Percentiles rank a stretch among this genome's conserved stretches.
phyloP scores from a whole-genome alignment of 2,329 filamentous ascomycete genomes.

The Penicillium oxalicum region DNA sequence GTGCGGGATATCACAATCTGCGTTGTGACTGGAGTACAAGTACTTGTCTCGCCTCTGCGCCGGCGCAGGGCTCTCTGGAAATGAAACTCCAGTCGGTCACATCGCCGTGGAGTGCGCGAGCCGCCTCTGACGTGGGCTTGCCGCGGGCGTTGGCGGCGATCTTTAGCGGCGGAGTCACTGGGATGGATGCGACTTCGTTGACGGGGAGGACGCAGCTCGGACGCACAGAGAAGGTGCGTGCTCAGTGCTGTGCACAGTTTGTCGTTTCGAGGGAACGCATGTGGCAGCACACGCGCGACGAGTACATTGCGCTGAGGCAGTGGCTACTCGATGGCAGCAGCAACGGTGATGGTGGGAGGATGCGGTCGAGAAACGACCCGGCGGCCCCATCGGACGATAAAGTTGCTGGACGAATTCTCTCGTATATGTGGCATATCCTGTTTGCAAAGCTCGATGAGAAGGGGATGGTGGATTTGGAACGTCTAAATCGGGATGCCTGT shows the following conservation, averaged over 20 bases:
- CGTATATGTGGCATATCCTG: slow-evolving; percentile 47
- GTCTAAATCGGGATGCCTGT: slow-evolving; percentile 34
- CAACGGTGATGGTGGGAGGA: slow-evolving; percentile 1
- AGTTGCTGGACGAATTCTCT: slow-evolving; percentile 43
- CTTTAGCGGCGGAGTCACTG: slow-evolving; percentile 28
- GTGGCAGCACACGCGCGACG: slow-evolving; percentile 44
- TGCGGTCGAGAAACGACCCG: slow-evolving; percentile 8
- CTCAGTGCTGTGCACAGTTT: slow-evolving; percentile 54
- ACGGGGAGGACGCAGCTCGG: slow-evolving; percentile 27
- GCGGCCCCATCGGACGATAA: slow-evolving; percentile 40
- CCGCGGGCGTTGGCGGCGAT: slow-evolving; percentile 31
- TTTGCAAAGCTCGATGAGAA: slow-evolving; percentile 32
- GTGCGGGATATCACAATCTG: slow-evolving; percentile 44
- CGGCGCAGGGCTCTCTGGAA: slow-evolving; percentile 40
- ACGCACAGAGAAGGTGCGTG: slow-evolving; percentile 40
- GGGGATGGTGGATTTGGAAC: slow-evolving; percentile 29
- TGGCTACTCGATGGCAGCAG: slow-evolving; percentile 45
- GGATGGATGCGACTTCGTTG: slow-evolving; percentile 22
- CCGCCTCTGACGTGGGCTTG: slow-evolving; percentile 35
- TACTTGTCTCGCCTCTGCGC: slow-evolving; percentile 30
- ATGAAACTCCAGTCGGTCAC: slow-evolving; percentile 34
- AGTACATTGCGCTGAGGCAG: slow-evolving; percentile 49
- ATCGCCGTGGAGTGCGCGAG: slow-evolving; percentile 41
- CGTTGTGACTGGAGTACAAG: slow-evolving; percentile 48
- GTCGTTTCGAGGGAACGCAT: slow-evolving; percentile 46